Evolutionary conservation across 768 basidiomycete species (phyloP), one percentile per base, ranked within the genome.

Genomic region (Hemileccinum rubropunctum): DNA sequence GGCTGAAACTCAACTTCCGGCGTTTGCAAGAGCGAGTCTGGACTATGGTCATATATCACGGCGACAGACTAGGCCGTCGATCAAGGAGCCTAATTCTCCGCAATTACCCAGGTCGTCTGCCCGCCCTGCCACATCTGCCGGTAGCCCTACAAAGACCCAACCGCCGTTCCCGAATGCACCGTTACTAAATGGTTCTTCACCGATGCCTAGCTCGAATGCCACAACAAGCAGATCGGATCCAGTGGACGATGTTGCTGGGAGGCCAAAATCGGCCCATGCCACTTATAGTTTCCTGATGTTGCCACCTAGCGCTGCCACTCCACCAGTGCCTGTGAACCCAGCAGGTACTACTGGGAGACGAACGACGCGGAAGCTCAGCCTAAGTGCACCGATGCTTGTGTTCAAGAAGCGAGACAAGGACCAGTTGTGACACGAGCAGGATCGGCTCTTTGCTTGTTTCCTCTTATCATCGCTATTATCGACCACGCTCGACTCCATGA

Each of bases 351-450:
- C 59, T n/a, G 53, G 70, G 49, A 78, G 71, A 28, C 47, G 47
- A 36, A 72, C 80, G 51, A 76, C 71, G 59, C 73, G 86, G 48
- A 89, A 90, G 70, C 66, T 90, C 67, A 90, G 88, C 63, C 64
- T 89, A 49, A 77, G 77, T 20, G 75, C 78, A 43, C 80, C 83
- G 42, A 80, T 81, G 57, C 70, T 79, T 2, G 72, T 70, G 42
- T 78, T 88, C 54, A 61, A 78, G 74, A 71, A 76, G 75, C 65
- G 78, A 63, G 79, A 83, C 47, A 81, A 70, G 64, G 63, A 72
- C 30, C 75, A 74, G 61, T 71, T 74, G 20, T 30, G 45, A 50
- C 42, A 38, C 58, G 53, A 62, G 53, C 42, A 57, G 33, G n/a
- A 47, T 33, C 27, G 35, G 30, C 30, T n/a, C 15, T 21, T 4